These are phyloP conservation scores for Fusarium circinatum DNA, from an alignment of 2,329 filamentous ascomycete genomes.

Conservation along the genomic window DNA sequence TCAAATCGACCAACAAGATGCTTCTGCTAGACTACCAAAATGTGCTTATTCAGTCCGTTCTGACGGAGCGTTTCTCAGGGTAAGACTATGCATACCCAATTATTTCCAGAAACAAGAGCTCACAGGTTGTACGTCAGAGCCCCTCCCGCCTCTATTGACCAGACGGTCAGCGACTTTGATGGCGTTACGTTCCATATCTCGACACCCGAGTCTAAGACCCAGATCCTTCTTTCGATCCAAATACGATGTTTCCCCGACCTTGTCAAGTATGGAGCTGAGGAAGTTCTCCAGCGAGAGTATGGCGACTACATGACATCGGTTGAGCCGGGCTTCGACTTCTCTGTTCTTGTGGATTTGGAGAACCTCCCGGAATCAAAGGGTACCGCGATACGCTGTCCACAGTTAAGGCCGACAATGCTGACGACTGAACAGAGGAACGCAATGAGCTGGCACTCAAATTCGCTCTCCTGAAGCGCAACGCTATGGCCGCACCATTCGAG, in stretches of 20 bases:
- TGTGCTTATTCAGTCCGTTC: slow-evolving; percentile 93
- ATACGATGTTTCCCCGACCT: slow-evolving; percentile 96
- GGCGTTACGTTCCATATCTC: slow-evolving; percentile 99
- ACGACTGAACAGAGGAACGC: slow-evolving; percentile 70
- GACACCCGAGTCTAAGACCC: slow-evolving; percentile 91
- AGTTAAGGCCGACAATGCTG: slow-evolving; percentile 10
- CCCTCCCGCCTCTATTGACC: slow-evolving; percentile 89
- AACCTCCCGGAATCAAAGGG: slow-evolving; percentile 83
- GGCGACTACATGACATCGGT: slow-evolving; percentile 87
- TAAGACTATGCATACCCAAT: slow-evolving; percentile 53
- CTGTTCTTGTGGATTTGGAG: slow-evolving; percentile 88
- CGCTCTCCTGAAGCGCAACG: slow-evolving; percentile 94
- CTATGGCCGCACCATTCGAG: slow-evolving; percentile 98
- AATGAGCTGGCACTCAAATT: slow-evolving; percentile 89
- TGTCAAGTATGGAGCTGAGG: slow-evolving; percentile 89
- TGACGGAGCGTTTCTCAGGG: slow-evolving; percentile 94
- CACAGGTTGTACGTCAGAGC: slow-evolving; percentile 68
- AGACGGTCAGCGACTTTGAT: slow-evolving; percentile 99
- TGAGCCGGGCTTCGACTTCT: slow-evolving; percentile 96
- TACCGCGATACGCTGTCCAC: slow-evolving; percentile 46
- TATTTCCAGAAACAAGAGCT: slow-evolving; percentile 44
- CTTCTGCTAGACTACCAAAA: slow-evolving; percentile 99
- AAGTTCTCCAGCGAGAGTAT: slow-evolving; percentile 94
- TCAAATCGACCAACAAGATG: slow-evolving; percentile 62
- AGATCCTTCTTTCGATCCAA: slow-evolving; percentile 93